Conservation (phyloP, 176 grass and related monocot species). For the Musa itinerans region DNA sequence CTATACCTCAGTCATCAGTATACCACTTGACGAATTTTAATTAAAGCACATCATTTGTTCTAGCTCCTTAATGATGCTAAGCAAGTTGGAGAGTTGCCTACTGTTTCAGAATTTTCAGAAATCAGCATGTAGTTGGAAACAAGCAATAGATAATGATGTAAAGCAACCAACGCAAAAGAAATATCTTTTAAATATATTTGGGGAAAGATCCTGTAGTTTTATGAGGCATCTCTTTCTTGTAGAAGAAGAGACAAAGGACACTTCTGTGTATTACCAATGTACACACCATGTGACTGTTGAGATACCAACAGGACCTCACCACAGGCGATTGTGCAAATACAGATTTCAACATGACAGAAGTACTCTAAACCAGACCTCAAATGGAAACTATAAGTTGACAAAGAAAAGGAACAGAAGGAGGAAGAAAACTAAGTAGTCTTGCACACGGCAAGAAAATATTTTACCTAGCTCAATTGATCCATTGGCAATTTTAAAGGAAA, state of each 20-base stretch:
- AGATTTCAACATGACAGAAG: not conserved
- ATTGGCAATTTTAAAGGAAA: slow-evolving; percentile 25
- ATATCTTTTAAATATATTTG: not conserved
- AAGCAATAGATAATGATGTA: too few relatives aligned
- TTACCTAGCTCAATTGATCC: slow-evolving; percentile 37
- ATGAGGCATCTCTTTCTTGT: not conserved
- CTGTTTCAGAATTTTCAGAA: too few relatives aligned
- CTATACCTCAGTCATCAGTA: too few relatives aligned
- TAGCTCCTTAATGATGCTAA: too few relatives aligned
- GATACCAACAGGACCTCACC: not conserved
- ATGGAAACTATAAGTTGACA: not conserved
- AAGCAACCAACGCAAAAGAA: too few relatives aligned
- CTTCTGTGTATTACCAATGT: not conserved
- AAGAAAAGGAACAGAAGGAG: too few relatives aligned
- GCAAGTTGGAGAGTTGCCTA: too few relatives aligned
- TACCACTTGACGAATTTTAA: too few relatives aligned
- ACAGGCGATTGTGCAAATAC: not conserved
- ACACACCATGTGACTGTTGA: not conserved
- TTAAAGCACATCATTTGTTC: too few relatives aligned
- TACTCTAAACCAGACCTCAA: not conserved
- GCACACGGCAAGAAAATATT: slow-evolving; percentile 3
- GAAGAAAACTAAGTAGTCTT: not conserved
- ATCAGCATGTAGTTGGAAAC: too few relatives aligned
- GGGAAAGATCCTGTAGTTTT: not conserved
- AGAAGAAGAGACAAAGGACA: not conserved